Evolutionary conservation across 371 early-diverging fungal species (phyloP), one percentile per base, ranked within the genome.

Genomic region (Apophysomyces elegans): DNA sequence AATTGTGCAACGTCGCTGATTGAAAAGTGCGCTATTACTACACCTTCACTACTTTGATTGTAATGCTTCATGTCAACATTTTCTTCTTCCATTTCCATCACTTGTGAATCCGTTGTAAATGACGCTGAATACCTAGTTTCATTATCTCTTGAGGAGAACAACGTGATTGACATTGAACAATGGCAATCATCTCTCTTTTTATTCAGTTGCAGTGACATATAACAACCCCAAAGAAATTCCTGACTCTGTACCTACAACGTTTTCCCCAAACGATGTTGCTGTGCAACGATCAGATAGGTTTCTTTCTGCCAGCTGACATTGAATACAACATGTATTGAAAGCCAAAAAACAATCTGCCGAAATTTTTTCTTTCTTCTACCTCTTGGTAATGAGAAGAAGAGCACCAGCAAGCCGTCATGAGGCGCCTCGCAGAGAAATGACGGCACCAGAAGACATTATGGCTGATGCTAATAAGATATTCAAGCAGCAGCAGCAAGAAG

Each of bases 381-480:
- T 47, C 47, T 47, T 47, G 47, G 32, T 21, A 47, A 47, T 47
- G 47, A 47, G 47, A 47, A 47, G 47, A 47, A 47, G 47, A 47
- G 21, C 18, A n/a, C 18, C 47, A n/a, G 7, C 47, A 47, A 7
- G 7, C 4, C 47, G 47, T 16, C 47, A 47, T 47, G 47, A 47
- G 47, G n/a, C n/a, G 18, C 47, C 47, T 14, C 47, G 47, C 16
- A 47, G 47, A 47, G 21, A 47, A 47, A 47, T 47, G 47, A 47
- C 47, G 7, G 47, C 47, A 26, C 74, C 74, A 0, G 74, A 74
- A 56, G 74, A 74, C 63, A 74, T 74, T 60, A 57, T 74, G 59
- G 68, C 66, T 12, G 69, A 69, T 41, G 61, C 66, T 44, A 47
- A 47, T 47, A 47, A 47, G 18, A 9, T 47, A 18, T 47, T 47